Percentiles rank a stretch among this genome's conserved stretches.
phyloP scores from a whole-genome alignment of 768 basidiomycete genomes.

The Sarcodon sp. region DNA sequence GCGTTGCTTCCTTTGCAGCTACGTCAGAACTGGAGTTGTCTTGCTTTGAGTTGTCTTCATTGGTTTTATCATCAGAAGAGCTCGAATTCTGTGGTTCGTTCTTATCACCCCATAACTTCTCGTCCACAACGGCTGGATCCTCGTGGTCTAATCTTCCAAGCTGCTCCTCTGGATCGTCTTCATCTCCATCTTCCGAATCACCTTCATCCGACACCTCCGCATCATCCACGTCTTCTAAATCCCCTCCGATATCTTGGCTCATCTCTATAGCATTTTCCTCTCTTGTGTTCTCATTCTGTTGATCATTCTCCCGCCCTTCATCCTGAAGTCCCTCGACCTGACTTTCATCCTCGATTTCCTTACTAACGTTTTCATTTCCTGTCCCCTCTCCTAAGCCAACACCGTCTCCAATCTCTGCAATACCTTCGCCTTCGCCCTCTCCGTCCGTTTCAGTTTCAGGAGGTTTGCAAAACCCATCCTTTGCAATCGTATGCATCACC shows the following conservation, averaged over 20 bases:
- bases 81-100: slow-evolving; percentile 32
- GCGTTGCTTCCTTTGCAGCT: slow-evolving; percentile 63
- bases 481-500: slow-evolving; percentile 58
- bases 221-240: slow-evolving; percentile 60
- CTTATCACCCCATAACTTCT: slow-evolving; percentile 96
- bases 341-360: slow-evolving; percentile 91
- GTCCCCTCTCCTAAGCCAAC: slow-evolving; percentile 83
- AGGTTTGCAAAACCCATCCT: slow-evolving; percentile 90
- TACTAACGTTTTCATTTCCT: slow-evolving; percentile 80
- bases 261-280: slow-evolving; percentile 82
- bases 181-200: slow-evolving; percentile 18
- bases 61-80: slow-evolving; percentile 31
- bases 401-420: slow-evolving; percentile 46
- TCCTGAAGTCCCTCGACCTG: slow-evolving; percentile 90
- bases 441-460: slow-evolving; percentile 51
- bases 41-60: slow-evolving; percentile 44
- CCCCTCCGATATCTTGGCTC: slow-evolving; percentile 80
- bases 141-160: slow-evolving; percentile 70
- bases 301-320: slow-evolving; percentile 36
- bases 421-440: slow-evolving; percentile 32
- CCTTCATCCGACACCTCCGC: slow-evolving; percentile 31
- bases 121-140: slow-evolving; percentile 81
- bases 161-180: slow-evolving; percentile 69
- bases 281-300: slow-evolving; percentile 32
- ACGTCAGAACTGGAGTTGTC: slow-evolving; percentile 47